Percentiles rank a stretch among this genome's conserved stretches.
These are phyloP conservation scores for Hymenoscyphus linearis DNA, from an alignment of 2,329 filamentous ascomycete species.

Conservation along the genomic window DNA sequence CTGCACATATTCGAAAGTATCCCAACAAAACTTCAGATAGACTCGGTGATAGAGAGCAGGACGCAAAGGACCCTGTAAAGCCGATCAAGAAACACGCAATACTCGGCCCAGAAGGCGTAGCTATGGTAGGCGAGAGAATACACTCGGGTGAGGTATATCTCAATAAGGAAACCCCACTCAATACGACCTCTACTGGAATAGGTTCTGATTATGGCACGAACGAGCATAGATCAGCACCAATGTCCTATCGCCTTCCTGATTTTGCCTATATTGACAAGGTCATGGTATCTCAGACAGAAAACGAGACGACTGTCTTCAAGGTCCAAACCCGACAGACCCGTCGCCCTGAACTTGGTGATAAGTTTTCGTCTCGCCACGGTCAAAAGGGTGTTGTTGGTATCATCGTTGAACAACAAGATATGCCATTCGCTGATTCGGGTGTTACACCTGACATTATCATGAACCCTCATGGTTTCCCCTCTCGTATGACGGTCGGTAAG, in stretches of 20 bases:
- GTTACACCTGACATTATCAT: slow-evolving; percentile 99
- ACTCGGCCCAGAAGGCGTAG: slow-evolving; percentile 81
- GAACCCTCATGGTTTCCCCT: slow-evolving; percentile 99
- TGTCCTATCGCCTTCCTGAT: slow-evolving; percentile 79
- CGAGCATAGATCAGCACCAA: slow-evolving; percentile 59
- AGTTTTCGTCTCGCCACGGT: slow-evolving; percentile 96
- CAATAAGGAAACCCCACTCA: slow-evolving; percentile 80
- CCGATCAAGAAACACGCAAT: slow-evolving; percentile 64
- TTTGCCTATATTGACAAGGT: slow-evolving; percentile 93
- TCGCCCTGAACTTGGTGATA: slow-evolving; percentile 91
- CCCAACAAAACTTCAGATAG: slow-evolving; percentile 69
- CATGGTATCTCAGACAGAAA: slow-evolving; percentile 84
- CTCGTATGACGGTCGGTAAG: slow-evolving; percentile 98
- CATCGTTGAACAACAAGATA: slow-evolving; percentile 92
- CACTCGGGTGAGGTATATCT: slow-evolving; percentile 79
- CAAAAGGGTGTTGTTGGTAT: slow-evolving; percentile 98
- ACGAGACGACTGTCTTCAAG: slow-evolving; percentile 82
- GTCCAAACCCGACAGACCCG: slow-evolving; percentile 95
- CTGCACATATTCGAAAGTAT: slow-evolving; percentile 81
- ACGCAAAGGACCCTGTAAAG: slow-evolving; percentile 50
- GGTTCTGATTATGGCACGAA: slow-evolving; percentile 60
- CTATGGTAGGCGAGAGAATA: slow-evolving; percentile 77
- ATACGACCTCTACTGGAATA: slow-evolving; percentile 68
- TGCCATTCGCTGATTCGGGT: slow-evolving; percentile 89
- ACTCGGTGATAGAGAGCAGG: slow-evolving; percentile 53